Evolutionary conservation across 164 flowering plant genomes (phyloP).

Genomic region (Berberis vulgaris): DNA sequence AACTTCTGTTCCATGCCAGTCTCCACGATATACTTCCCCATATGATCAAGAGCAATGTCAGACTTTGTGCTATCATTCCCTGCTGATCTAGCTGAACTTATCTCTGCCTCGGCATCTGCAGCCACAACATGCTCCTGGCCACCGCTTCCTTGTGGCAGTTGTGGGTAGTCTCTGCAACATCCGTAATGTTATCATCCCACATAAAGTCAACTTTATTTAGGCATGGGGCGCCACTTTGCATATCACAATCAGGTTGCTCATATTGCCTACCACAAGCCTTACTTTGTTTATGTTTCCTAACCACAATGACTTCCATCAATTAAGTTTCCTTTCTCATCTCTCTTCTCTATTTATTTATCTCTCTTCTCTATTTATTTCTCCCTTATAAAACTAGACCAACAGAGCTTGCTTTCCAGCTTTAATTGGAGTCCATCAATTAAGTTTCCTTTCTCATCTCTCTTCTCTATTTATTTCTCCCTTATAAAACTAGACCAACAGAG

Average conservation of each 20-base stretch:
- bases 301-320: no score
- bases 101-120: constrained; percentile 44
- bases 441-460: no score
- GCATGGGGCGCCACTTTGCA: constrained; percentile 15
- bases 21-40: constrained; percentile 99
- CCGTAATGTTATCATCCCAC: constrained; percentile 35
- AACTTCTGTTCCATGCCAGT: constrained; percentile 98
- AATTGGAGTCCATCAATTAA: no score
- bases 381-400: no score
- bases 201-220: constrained; percentile 17
- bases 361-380: no score
- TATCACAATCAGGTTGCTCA: constrained; percentile 32
- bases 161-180: constrained; percentile 24
- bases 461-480: no score
- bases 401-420: no score
- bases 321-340: no score
- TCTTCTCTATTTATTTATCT: no score
- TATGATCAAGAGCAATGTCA: constrained; percentile 71
- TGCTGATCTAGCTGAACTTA: constrained; percentile 63
- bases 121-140: constrained; percentile 28
- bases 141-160: constrained; percentile 24
- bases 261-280: constrained; percentile 57
- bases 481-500: no score
- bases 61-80: constrained; percentile 61
- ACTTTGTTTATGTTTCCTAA: no score